Evolutionary conservation across 2,329 filamentous ascomycete species (phyloP).

Genomic region (Alternaria angustiovoidea): DNA sequence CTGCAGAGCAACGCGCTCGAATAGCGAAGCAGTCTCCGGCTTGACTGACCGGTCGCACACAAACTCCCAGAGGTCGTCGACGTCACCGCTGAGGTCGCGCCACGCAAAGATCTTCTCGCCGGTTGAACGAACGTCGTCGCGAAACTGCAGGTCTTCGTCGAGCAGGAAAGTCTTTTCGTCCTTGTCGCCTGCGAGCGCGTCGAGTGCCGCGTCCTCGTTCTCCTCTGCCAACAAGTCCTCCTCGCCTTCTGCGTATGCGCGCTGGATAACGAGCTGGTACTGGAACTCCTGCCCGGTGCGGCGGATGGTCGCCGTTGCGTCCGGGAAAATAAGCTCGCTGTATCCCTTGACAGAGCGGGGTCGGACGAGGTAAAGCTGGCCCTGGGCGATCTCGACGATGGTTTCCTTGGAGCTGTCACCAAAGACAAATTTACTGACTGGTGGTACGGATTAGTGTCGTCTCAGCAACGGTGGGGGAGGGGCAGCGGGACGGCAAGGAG

Average conservation of each 20-base stretch:
- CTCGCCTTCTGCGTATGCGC: conserved; percentile 97
- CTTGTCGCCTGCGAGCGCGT: conserved; percentile 78
- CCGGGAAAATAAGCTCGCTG: conserved; percentile 93
- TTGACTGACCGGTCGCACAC: conserved; percentile 82
- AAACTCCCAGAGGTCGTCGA: conserved; percentile 96
- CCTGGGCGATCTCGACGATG: conserved; percentile 92
- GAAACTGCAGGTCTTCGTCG: conserved; percentile 89
- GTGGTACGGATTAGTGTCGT: conserved; percentile 32
- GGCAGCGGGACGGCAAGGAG: conserved; percentile 24
- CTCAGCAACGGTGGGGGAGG: conserved; percentile 40
- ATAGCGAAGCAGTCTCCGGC: conserved; percentile 76
- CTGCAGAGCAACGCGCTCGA: conserved; percentile 83
- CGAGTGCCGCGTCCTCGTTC: conserved; percentile 80
- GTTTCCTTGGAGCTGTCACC: conserved; percentile 88
- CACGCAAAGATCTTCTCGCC: conserved; percentile 90
- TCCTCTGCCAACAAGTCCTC: conserved; percentile 90
- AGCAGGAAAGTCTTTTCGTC: conserved; percentile 98
- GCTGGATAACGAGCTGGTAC: conserved; percentile 95
- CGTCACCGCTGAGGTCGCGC: conserved; percentile 92
- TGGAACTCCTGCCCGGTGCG: conserved; percentile 94
- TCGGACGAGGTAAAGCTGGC: conserved; percentile 95
- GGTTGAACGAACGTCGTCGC: conserved; percentile 79
- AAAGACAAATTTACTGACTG: conserved; percentile 93
- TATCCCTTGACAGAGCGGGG: conserved; percentile 96
- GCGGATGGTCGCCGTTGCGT: conserved; percentile 90